A percentile compares a stretch with the other conserved stretches of the same genome.
phyloP scores from a whole-genome alignment of 2,329 filamentous ascomycete species.

The Aspergillus japonicus region DNA sequence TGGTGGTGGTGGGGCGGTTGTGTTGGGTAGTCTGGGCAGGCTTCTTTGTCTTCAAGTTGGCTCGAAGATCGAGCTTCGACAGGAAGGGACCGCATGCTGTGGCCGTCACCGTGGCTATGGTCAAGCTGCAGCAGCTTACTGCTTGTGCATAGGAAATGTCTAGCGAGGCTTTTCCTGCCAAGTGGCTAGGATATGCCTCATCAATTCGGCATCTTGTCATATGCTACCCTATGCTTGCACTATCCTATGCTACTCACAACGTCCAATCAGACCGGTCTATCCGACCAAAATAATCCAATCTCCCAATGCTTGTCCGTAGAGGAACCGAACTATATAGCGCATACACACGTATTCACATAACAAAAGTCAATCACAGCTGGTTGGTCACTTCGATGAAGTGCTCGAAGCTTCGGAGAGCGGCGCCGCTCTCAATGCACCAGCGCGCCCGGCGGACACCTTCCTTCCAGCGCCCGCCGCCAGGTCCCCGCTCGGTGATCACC shows the following conservation, averaged over 20 bases:
- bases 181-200: too few species aligned
- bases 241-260: not conserved
- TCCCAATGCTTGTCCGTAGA: not conserved
- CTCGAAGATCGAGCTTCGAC: too few species aligned
- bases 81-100: not conserved
- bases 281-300: not conserved
- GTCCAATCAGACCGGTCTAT: not conserved
- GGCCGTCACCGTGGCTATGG: not conserved
- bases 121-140: too few species aligned
- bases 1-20: not conserved
- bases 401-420: constrained; percentile 79
- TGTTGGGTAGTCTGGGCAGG: not conserved
- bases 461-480: constrained; percentile 88
- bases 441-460: constrained; percentile 84
- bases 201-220: too few species aligned
- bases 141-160: too few species aligned
- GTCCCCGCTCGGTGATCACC: constrained; percentile 78
- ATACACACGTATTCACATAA: not conserved
- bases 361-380: constrained; percentile 28
- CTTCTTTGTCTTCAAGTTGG: not conserved
- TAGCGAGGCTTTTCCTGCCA: too few species aligned
- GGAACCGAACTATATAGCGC: not conserved
- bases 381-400: constrained; percentile 83
- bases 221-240: too few species aligned
- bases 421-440: constrained; percentile 83